Percentiles rank a stretch among this genome's conserved stretches.
phyloP scores from a whole-genome alignment of 306 rosid species.

The Neltuma alba region DNA sequence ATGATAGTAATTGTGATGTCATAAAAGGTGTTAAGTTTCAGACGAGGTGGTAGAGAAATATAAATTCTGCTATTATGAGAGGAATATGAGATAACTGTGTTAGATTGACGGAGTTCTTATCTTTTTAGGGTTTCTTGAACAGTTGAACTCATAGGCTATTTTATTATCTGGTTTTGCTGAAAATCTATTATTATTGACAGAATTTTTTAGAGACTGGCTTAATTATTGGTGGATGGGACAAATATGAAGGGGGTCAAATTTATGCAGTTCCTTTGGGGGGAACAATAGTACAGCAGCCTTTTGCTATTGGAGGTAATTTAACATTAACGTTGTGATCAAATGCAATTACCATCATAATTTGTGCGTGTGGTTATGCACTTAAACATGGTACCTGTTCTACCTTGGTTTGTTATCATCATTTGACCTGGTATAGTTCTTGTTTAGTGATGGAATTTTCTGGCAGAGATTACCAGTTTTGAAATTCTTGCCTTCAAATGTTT shows the following conservation, averaged over 20 bases:
- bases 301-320: conserved; percentile 84
- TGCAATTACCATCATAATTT: conserved; percentile 7
- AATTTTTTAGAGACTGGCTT: conserved; percentile 82
- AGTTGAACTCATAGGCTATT: background rate
- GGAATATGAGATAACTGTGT: background rate
- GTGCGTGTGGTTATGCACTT: background rate
- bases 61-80: background rate
- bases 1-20: background rate
- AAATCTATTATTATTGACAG: conserved; percentile 54
- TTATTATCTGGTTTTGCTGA: conserved; percentile 24
- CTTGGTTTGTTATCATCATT: background rate
- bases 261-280: conserved; percentile 94
- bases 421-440: background rate
- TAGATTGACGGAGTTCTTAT: conserved; percentile 8
- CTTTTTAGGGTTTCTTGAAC: background rate
- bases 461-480: background rate
- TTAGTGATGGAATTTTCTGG: background rate
- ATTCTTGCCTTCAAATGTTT: background rate
- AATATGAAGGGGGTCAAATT: conserved; percentile 90
- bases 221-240: conserved; percentile 98
- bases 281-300: conserved; percentile 84
- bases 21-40: background rate
- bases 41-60: background rate
- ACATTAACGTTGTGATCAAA: background rate
- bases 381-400: background rate